Evolutionary conservation across 108 stramenopile genomes (phyloP).

Genomic region (Seminavis robusta): DNA sequence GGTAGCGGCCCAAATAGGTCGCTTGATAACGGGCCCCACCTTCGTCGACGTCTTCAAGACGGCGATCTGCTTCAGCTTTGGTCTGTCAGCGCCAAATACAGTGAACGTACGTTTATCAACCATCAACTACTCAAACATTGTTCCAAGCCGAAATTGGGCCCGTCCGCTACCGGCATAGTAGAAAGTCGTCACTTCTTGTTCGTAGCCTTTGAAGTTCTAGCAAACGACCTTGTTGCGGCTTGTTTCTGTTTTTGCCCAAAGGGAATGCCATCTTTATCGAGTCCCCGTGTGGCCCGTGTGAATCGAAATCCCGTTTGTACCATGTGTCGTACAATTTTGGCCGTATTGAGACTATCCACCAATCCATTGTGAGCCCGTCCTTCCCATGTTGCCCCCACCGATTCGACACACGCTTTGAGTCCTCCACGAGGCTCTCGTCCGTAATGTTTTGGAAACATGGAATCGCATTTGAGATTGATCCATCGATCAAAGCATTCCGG

Average conservation of each 20-base stretch:
- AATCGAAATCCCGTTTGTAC: constrained; percentile 20
- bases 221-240: too few species aligned
- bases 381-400: constrained; percentile 9
- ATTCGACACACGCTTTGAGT: constrained; percentile 7
- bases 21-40: too few species aligned
- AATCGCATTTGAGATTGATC: constrained; percentile 18
- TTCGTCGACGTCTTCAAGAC: too few species aligned
- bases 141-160: too few species aligned
- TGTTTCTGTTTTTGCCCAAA: constrained; percentile 7
- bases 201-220: too few species aligned
- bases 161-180: too few species aligned
- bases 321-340: constrained; percentile 19
- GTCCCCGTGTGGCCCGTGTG: constrained; percentile 10
- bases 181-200: too few species aligned
- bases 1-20: too few species aligned
- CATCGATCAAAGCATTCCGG: constrained; percentile 17
- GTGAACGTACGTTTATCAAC: too few species aligned
- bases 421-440: constrained; percentile 8
- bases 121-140: too few species aligned
- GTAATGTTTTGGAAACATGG: constrained; percentile 13
- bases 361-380: constrained; percentile 20
- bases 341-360: constrained; percentile 19
- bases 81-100: too few species aligned
- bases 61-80: too few species aligned
- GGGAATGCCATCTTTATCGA: constrained; percentile 8